Evolutionary conservation across 2,329 filamentous ascomycete genomes (phyloP).

Genomic region (Aspergillus vadensis): DNA sequence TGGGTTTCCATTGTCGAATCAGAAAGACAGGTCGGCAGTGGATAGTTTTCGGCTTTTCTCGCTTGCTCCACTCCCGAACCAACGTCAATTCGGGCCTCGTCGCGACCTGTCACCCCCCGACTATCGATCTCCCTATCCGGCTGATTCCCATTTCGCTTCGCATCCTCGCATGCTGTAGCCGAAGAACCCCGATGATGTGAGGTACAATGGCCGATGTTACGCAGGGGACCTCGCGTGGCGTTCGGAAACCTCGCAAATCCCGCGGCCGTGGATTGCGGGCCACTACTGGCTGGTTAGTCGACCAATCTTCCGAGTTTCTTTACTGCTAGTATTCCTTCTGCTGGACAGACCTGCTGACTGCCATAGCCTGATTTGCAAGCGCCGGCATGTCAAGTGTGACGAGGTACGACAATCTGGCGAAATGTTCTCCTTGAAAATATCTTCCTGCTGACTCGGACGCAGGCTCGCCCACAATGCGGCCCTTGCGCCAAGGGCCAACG

Average conservation of each 20-base stretch:
- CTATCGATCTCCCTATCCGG: not conserved
- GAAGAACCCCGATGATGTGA: conserved; percentile 6
- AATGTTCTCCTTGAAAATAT: not conserved
- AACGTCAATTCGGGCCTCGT: conserved; percentile 11
- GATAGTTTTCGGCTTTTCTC: conserved; percentile 5
- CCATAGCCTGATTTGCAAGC: conserved; percentile 30
- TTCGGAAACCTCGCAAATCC: conserved; percentile 27
- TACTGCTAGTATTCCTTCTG: not conserved
- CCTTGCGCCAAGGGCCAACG: conserved; percentile 32
- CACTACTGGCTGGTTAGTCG: conserved; percentile 32
- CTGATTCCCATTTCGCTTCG: not conserved
- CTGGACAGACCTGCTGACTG: conserved; percentile 6
- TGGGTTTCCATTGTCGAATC: not conserved
- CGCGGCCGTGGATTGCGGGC: conserved; percentile 32
- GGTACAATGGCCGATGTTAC: conserved; percentile 13
- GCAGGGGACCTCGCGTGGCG: conserved; percentile 12
- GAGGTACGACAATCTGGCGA: conserved; percentile 23
- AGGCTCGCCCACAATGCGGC: conserved; percentile 29
- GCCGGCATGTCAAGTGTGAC: conserved; percentile 35
- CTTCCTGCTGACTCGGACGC: not conserved
- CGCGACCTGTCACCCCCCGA: conserved; percentile 8
- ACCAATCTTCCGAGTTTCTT: conserved; percentile 7
- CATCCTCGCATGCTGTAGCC: not conserved
- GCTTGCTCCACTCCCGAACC: conserved; percentile 1
- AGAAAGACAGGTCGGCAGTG: not conserved